These are phyloP conservation scores for Flaveria brownii DNA, from an alignment of 129 eudicot species.

Conservation along the genomic window DNA sequence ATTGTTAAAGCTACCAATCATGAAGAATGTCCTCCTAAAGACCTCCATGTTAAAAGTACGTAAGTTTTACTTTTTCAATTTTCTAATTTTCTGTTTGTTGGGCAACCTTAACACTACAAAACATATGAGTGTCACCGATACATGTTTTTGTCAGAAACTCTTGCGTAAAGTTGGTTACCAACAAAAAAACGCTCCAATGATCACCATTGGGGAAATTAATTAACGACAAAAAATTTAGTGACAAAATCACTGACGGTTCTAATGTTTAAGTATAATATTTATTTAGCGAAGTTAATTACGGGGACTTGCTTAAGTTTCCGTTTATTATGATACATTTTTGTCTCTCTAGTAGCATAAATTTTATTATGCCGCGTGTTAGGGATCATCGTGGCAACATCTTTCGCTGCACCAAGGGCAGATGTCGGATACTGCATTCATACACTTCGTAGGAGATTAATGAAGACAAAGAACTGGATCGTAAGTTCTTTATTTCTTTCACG, in stretches of 20 bases:
- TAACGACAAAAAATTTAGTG: too few species aligned
- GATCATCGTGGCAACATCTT: constrained; percentile 66
- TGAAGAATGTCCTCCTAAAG: constrained; percentile 63
- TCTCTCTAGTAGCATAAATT: neutral
- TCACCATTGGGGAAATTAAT: too few species aligned
- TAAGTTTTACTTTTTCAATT: constrained; percentile 22
- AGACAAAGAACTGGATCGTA: constrained; percentile 84
- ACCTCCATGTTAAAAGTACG: constrained; percentile 74
- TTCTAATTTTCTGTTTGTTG: neutral
- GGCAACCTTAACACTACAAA: too few species aligned
- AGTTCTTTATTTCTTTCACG: constrained; percentile 17
- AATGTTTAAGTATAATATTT: too few species aligned
- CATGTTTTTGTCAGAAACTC: too few species aligned
- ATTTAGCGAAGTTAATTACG: too few species aligned
- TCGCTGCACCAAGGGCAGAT: constrained; percentile 74
- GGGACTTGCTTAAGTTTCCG: too few species aligned
- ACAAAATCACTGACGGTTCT: too few species aligned
- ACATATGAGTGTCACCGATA: too few species aligned
- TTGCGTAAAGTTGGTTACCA: too few species aligned
- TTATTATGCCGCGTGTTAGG: constrained; percentile 33
- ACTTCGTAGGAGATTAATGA: constrained; percentile 68
- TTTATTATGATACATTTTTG: too few species aligned
- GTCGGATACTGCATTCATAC: constrained; percentile 93
- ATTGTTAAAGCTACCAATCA: constrained; percentile 45
- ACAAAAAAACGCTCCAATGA: too few species aligned